Evolutionary conservation across 257 asterid species (phyloP).

Genomic region (Solanum dulcamara): DNA sequence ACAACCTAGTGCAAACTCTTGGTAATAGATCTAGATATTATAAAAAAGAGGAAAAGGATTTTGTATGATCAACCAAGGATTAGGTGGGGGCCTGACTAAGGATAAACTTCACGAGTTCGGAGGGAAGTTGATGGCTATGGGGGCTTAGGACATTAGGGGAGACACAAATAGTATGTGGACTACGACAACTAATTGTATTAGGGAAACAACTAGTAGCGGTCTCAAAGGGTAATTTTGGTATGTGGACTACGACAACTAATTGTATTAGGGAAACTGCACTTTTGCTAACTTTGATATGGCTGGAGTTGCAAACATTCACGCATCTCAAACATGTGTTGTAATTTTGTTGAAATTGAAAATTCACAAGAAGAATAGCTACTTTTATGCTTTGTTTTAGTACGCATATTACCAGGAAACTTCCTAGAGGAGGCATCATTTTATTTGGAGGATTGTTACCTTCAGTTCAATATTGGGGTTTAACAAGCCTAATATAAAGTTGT

Average conservation of each 20-base stretch:
- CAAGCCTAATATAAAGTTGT: conserved; percentile 4
- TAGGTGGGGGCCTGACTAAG: neutral
- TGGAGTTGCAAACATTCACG: neutral
- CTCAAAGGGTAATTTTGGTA: neutral
- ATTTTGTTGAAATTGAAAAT: neutral
- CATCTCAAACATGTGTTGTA: neutral
- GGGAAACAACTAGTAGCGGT: neutral
- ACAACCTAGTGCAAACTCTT: neutral
- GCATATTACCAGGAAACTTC: neutral
- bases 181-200: neutral
- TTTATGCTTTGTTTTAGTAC: neutral
- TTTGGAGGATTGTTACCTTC: neutral
- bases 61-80: neutral
- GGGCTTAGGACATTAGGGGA: neutral
- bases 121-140: neutral
- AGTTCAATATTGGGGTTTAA: neutral
- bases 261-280: neutral
- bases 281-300: neutral
- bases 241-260: too few species aligned
- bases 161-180: neutral
- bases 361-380: neutral
- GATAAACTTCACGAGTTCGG: neutral
- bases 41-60: neutral
- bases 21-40: neutral
- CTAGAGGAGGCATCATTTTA: neutral